Conservation (phyloP, 2,329 filamentous ascomycete species). For the Fusarium pseudocircinatum region DNA sequence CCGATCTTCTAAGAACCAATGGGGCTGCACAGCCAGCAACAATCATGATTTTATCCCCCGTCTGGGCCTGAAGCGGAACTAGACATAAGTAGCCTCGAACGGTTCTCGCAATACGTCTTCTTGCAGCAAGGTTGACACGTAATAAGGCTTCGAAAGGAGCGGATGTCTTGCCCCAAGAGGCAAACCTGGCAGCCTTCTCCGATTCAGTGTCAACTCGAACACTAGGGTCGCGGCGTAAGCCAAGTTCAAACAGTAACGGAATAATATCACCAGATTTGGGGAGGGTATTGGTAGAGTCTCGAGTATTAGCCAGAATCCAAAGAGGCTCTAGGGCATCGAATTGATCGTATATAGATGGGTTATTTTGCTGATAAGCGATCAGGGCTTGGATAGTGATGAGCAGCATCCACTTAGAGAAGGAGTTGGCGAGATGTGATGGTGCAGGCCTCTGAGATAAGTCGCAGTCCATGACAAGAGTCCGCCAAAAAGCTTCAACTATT, state of each 20-base stretch:
- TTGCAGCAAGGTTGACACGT: conserved; percentile 15
- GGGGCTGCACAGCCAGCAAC: conserved; percentile 8
- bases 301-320: conserved; percentile 35
- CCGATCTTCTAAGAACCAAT: conserved; percentile 22
- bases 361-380: not conserved
- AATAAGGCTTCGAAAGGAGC: conserved; percentile 29
- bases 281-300: conserved; percentile 29
- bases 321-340: conserved; percentile 33
- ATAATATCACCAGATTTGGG: conserved; percentile 27
- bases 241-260: conserved; percentile 20
- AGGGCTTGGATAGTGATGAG: not conserved
- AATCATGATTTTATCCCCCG: conserved; percentile 10
- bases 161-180: conserved; percentile 17
- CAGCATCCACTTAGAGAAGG: not conserved
- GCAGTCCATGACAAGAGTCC: not conserved
- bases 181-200: conserved; percentile 4
- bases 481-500: not conserved
- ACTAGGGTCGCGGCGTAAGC: conserved; percentile 2
- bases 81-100: conserved; percentile 33
- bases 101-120: conserved; percentile 29
- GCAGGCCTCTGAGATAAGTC: not conserved
- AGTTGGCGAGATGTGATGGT: not conserved
- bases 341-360: conserved; percentile 21
- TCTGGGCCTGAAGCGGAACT: conserved; percentile 18
- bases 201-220: conserved; percentile 10